Evolutionary conservation across 352 stramenopile genomes (phyloP).

Genomic region (Albugo candida): DNA sequence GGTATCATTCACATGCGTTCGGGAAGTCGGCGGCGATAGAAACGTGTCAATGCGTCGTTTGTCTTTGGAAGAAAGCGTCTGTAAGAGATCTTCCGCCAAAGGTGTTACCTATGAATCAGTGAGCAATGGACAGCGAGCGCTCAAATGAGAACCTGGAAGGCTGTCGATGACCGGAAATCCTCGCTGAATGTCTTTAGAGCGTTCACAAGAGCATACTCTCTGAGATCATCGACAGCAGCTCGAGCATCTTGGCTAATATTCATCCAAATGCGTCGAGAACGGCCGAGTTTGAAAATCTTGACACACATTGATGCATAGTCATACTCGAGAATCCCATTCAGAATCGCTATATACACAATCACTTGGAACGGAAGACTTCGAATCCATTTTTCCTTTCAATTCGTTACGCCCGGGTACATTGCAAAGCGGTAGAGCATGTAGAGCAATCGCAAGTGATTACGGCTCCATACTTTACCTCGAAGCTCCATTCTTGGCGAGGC

Average conservation of each 20-base stretch:
- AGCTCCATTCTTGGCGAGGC: no score
- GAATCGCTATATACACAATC: constrained; percentile 93
- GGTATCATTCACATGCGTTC: constrained; percentile 46
- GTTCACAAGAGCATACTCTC: constrained; percentile 90
- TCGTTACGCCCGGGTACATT: constrained; percentile 65
- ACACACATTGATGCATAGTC: constrained; percentile 92
- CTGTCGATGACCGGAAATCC: constrained; percentile 89
- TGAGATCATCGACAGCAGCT: constrained; percentile 88
- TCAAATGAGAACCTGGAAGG: constrained; percentile 74
- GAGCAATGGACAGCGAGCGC: background rate
- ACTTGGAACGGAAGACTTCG: constrained; percentile 89
- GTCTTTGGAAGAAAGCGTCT: constrained; percentile 16
- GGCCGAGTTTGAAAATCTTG: constrained; percentile 84
- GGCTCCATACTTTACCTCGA: constrained; percentile 13
- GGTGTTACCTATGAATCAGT: constrained; percentile 14
- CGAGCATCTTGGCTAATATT: constrained; percentile 93
- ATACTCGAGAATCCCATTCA: constrained; percentile 87
- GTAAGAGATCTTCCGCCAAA: constrained; percentile 19
- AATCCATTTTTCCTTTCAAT: constrained; percentile 91
- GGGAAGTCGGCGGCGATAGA: constrained; percentile 32
- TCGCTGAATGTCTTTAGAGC: constrained; percentile 87
- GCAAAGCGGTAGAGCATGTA: constrained; percentile 94
- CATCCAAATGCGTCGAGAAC: constrained; percentile 76
- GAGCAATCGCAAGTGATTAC: constrained; percentile 91
- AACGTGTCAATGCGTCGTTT: constrained; percentile 45